Percentiles rank a stretch among this genome's conserved stretches.
Evolutionary conservation across 2,329 filamentous ascomycete genomes (phyloP).

Genomic region (Aspergillus bombycis): DNA sequence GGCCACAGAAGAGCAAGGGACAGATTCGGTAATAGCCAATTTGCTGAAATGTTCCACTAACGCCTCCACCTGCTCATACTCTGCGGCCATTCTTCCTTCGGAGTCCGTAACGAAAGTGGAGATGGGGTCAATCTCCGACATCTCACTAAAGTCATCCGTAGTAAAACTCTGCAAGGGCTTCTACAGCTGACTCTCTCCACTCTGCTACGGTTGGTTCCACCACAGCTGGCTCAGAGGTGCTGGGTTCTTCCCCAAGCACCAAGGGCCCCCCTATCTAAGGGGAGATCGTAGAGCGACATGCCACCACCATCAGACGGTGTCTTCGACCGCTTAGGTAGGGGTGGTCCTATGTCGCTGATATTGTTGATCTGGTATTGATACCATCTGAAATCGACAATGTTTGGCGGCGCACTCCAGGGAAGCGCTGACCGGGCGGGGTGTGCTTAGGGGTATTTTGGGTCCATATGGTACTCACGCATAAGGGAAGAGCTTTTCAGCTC

Average conservation of each 20-base stretch:
- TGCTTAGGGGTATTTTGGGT: background rate
- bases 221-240: constrained; percentile 17
- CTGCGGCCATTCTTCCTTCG: constrained; percentile 13
- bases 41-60: constrained; percentile 12
- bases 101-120: constrained; percentile 16
- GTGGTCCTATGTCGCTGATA: constrained; percentile 16
- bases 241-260: background rate
- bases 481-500: constrained; percentile 15
- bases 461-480: background rate
- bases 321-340: constrained; percentile 15
- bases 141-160: background rate
- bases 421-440: background rate
- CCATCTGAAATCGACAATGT: constrained; percentile 8
- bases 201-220: constrained; percentile 16
- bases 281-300: background rate
- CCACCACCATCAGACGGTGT: constrained; percentile 10
- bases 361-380: constrained; percentile 3
- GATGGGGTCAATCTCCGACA: constrained; percentile 3
- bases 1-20: constrained; percentile 13
- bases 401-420: background rate
- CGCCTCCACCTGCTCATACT: constrained; percentile 13
- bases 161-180: background rate
- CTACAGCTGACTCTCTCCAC: constrained; percentile 7
- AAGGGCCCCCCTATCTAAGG: background rate
- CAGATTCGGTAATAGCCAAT: constrained; percentile 14